Percentiles rank a stretch among this genome's conserved stretches.
Conservation (phyloP, 495 filamentous ascomycete genomes). For the Penicillium lagena region DNA sequence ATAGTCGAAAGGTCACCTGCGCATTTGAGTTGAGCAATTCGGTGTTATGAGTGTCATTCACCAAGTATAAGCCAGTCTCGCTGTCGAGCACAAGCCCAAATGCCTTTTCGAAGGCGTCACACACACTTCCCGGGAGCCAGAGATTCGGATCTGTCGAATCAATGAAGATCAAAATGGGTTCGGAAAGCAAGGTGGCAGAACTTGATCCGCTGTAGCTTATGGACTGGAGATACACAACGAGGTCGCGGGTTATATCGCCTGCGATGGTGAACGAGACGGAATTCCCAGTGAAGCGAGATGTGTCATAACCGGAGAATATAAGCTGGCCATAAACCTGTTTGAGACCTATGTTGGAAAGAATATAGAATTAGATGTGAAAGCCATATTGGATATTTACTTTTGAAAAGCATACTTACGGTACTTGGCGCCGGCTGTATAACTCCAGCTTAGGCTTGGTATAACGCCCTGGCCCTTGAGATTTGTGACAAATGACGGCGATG, state of each 20-base stretch:
- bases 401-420: conserved; percentile 41
- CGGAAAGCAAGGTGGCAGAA: conserved; percentile 35
- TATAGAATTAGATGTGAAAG: background rate
- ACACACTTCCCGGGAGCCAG: conserved; percentile 59
- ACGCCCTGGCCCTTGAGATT: conserved; percentile 35
- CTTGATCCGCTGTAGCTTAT: conserved; percentile 29
- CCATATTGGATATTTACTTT: no score
- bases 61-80: conserved; percentile 10
- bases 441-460: conserved; percentile 58
- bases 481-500: conserved; percentile 14
- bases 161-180: conserved; percentile 38
- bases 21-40: conserved; percentile 36
- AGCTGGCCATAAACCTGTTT: conserved; percentile 49
- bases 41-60: conserved; percentile 43
- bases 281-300: conserved; percentile 49
- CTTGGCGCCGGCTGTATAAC: conserved; percentile 61
- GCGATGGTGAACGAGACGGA: conserved; percentile 46
- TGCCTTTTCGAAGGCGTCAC: conserved; percentile 53
- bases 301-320: conserved; percentile 59
- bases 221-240: conserved; percentile 47
- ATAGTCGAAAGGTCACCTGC: conserved; percentile 51
- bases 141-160: conserved; percentile 63
- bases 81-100: conserved; percentile 49
- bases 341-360: conserved; percentile 19
- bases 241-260: conserved; percentile 33